A percentile compares a stretch with the other conserved stretches of the same genome.
These are phyloP conservation scores for Melampsora americana DNA, from an alignment of 1,284 basidiomycete genomes.

Conservation along the genomic window DNA sequence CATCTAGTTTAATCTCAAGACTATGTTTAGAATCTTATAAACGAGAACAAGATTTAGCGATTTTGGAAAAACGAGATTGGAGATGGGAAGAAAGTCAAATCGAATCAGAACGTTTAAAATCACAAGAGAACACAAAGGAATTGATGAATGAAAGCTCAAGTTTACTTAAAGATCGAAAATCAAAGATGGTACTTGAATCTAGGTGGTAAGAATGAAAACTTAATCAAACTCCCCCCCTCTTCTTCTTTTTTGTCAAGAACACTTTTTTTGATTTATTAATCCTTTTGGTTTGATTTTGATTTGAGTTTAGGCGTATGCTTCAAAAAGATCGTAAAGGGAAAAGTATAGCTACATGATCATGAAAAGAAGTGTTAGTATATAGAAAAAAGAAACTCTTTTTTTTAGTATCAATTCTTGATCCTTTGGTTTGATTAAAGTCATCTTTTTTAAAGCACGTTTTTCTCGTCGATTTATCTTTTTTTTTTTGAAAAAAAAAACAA, in stretches of 20 bases:
- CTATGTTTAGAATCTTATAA: conserved; percentile 25
- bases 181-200: conserved; percentile 32
- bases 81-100: not conserved
- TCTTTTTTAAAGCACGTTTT: too few species aligned
- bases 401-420: too few species aligned
- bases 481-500: too few species aligned
- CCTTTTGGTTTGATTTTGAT: not conserved
- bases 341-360: not conserved
- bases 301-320: conserved; percentile 14
- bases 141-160: not conserved
- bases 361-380: too few species aligned
- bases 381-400: too few species aligned
- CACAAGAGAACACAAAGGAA: not conserved
- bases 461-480: too few species aligned
- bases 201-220: conserved; percentile 35
- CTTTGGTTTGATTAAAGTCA: too few species aligned
- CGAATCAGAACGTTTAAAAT: not conserved
- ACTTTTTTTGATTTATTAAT: not conserved
- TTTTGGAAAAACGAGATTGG: conserved; percentile 14
- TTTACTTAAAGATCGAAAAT: conserved; percentile 15
- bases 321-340: conserved; percentile 38
- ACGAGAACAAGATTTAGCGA: conserved; percentile 10
- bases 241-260: too few species aligned
- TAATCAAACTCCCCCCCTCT: too few species aligned
- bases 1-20: conserved; percentile 21